phyloP scores from a whole-genome alignment of 116 monocot species.

The Posidonia oceanica region DNA sequence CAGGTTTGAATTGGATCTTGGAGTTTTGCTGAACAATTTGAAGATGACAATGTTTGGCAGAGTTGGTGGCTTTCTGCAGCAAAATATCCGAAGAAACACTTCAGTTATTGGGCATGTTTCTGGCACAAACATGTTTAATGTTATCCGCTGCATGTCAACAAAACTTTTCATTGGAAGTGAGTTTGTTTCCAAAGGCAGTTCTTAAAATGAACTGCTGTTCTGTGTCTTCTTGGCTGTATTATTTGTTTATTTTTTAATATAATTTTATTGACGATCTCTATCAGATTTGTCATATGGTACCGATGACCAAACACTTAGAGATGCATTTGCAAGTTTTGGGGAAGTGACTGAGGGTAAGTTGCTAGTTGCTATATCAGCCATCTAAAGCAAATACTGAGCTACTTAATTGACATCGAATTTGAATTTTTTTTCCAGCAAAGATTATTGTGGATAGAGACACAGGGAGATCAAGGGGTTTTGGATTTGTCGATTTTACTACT shows the following conservation, averaged over 20 bases:
- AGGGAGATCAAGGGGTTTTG: constrained; percentile 58
- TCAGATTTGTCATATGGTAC: constrained; percentile 53
- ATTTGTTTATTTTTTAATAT: neutral
- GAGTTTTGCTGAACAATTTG: too few relatives aligned
- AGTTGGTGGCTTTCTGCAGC: constrained; percentile 38
- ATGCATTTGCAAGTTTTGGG: constrained; percentile 52
- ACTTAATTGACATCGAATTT: neutral
- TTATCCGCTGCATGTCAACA: constrained; percentile 28
- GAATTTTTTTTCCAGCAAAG: constrained; percentile 19
- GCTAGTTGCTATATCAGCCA: neutral
- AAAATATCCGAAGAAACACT: constrained; percentile 13
- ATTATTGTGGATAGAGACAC: constrained; percentile 46
- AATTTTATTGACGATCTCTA: neutral
- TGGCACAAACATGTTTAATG: constrained; percentile 21
- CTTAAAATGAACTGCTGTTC: neutral
- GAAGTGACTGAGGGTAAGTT: constrained; percentile 48
- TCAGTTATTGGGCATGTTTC: constrained; percentile 10
- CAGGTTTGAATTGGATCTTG: too few relatives aligned
- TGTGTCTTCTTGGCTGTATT: too few relatives aligned
- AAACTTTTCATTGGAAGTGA: constrained; percentile 61
- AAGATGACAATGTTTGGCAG: constrained; percentile 55
- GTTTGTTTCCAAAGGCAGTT: too few relatives aligned
- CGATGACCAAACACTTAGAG: constrained; percentile 40
- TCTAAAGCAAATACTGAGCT: neutral
- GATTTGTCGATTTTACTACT: constrained; percentile 36